Conservation (phyloP, 179 eudicot species). For the Camellia oleifera region DNA sequence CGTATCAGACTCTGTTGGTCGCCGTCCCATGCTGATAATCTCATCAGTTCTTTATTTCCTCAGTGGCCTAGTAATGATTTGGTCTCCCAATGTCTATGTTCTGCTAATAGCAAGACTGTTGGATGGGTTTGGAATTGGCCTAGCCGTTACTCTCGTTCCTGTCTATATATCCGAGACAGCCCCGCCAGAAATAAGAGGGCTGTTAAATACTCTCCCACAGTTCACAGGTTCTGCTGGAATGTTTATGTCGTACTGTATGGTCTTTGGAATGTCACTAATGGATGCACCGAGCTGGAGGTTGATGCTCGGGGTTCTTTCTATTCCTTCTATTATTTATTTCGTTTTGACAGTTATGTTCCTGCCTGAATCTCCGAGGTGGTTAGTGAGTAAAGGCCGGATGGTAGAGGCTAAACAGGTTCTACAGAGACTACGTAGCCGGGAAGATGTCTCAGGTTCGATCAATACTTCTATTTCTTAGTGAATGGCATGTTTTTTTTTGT, state of each 20-base stretch:
- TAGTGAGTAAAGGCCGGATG: conserved; percentile 85
- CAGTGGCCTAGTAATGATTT: conserved; percentile 62
- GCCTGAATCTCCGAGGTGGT: conserved; percentile 94
- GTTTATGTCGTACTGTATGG: conserved; percentile 77
- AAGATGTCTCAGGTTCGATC: conserved; percentile 72
- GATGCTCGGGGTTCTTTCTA: conserved; percentile 77
- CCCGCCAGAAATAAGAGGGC: conserved; percentile 79
- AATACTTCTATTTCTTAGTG: background rate
- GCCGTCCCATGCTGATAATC: conserved; percentile 77
- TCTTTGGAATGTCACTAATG: conserved; percentile 72
- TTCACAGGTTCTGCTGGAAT: conserved; percentile 72
- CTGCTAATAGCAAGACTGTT: conserved; percentile 62
- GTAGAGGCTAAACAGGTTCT: conserved; percentile 71
- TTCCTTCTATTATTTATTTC: conserved; percentile 60
- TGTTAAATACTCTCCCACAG: conserved; percentile 75
- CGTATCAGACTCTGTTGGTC: conserved; percentile 62
- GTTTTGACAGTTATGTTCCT: conserved; percentile 47
- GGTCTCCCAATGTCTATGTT: conserved; percentile 75
- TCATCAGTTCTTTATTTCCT: conserved; percentile 63
- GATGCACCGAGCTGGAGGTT: conserved; percentile 71
- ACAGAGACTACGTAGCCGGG: conserved; percentile 64
- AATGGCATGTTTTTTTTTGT: background rate
- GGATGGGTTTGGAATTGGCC: conserved; percentile 77
- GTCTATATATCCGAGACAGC: conserved; percentile 88
- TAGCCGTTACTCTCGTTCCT: conserved; percentile 73